Conservation (phyloP, 371 early-diverging fungal genomes). For the Mortierella sp. region DNA sequence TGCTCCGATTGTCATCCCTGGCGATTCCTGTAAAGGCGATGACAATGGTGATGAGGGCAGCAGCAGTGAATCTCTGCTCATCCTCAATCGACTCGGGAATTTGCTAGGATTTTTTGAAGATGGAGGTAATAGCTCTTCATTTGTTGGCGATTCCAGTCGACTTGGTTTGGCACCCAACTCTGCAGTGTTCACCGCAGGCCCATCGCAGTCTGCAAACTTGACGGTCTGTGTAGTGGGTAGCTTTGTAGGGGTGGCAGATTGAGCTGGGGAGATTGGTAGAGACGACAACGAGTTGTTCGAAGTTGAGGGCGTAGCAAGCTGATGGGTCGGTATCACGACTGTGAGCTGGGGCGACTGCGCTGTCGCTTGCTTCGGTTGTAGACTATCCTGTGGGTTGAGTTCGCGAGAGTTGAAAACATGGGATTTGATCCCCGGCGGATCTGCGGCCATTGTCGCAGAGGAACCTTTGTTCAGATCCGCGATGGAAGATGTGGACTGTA, state of each 20-base stretch:
- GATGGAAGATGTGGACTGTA: slow-evolving; percentile 25
- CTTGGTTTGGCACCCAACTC: not conserved
- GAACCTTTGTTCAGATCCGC: slow-evolving; percentile 28
- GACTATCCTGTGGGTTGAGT: slow-evolving; percentile 22
- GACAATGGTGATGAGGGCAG: slow-evolving; percentile 27
- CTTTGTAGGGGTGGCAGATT: not conserved
- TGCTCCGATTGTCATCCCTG: slow-evolving; percentile 1
- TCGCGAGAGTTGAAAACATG: slow-evolving; percentile 12
- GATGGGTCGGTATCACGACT: slow-evolving; percentile 4
- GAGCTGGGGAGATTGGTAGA: slow-evolving; percentile 7
- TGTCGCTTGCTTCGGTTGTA: slow-evolving; percentile 13
- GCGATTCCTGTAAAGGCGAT: slow-evolving; percentile 9
- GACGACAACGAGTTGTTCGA: slow-evolving; percentile 25
- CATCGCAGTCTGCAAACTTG: not conserved
- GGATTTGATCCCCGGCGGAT: slow-evolving; percentile 26
- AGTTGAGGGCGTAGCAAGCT: slow-evolving; percentile 24
- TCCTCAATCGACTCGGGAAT: slow-evolving; percentile 7
- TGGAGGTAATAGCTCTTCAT: not conserved
- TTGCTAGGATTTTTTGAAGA: not conserved
- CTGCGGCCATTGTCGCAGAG: slow-evolving; percentile 38
- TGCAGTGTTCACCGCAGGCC: not conserved
- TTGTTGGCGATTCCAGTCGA: not conserved
- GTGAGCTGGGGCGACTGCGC: not conserved
- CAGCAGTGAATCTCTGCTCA: not conserved
- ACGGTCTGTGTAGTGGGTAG: not conserved